phyloP scores from a whole-genome alignment of 495 filamentous ascomycete species.

The Lepraria neglecta region DNA sequence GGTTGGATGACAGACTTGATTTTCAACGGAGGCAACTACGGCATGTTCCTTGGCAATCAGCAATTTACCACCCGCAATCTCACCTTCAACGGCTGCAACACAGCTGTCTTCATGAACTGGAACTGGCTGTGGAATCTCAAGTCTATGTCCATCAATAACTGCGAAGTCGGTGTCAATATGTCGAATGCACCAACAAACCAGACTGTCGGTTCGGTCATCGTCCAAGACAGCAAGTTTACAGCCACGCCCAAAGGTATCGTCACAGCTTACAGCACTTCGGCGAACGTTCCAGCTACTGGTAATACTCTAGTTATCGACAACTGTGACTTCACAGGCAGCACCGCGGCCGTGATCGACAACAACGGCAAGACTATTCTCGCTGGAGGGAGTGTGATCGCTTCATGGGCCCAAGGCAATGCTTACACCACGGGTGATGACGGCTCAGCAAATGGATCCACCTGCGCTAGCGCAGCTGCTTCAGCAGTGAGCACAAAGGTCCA shows the following conservation, averaged over 20 bases:
- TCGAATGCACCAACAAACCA: conserved; percentile 56
- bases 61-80: conserved; percentile 93
- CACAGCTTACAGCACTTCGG: conserved; percentile 56
- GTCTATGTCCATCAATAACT: conserved; percentile 73
- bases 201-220: conserved; percentile 70
- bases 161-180: conserved; percentile 76
- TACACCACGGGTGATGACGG: conserved; percentile 44
- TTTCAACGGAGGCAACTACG: conserved; percentile 82
- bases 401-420: conserved; percentile 68
- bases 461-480: conserved; percentile 22
- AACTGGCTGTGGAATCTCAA: conserved; percentile 91
- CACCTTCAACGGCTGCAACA: conserved; percentile 82
- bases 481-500: conserved; percentile 23
- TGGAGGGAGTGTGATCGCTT: conserved; percentile 63
- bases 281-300: conserved; percentile 57
- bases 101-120: conserved; percentile 91
- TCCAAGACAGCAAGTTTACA: conserved; percentile 72
- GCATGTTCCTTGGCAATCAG: conserved; percentile 85
- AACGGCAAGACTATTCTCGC: conserved; percentile 55
- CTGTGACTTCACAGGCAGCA: conserved; percentile 62
- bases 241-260: conserved; percentile 67
- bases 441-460: conserved; percentile 26
- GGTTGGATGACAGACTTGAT: conserved; percentile 82
- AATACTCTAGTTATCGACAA: conserved; percentile 82
- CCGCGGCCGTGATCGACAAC: conserved; percentile 46